phyloP scores from a whole-genome alignment of 2,329 filamentous ascomycete species.

The Thermoascus crustaceus region DNA sequence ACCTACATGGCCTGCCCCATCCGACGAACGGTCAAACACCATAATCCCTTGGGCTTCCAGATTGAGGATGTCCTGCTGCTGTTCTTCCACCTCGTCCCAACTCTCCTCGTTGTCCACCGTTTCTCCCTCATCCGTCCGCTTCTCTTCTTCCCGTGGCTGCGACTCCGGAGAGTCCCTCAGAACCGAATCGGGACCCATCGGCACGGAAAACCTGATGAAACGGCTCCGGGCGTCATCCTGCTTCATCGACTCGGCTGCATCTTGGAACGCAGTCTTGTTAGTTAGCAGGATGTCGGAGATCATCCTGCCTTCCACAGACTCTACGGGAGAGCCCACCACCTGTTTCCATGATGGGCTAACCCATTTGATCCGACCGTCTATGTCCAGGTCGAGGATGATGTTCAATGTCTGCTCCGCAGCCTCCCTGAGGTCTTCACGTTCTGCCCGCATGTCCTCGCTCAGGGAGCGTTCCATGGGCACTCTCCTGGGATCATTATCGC shows the following conservation, averaged over 20 bases:
- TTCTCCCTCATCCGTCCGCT: slow-evolving; percentile 3
- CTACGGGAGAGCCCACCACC: slow-evolving; percentile 71
- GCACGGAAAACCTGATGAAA: slow-evolving; percentile 72
- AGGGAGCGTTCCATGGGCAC: slow-evolving; percentile 53
- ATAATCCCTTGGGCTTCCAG: slow-evolving; percentile 97
- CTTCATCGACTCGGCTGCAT: slow-evolving; percentile 80
- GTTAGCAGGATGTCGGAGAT: slow-evolving; percentile 76
- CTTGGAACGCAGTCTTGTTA: slow-evolving; percentile 70
- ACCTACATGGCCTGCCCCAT: slow-evolving; percentile 82
- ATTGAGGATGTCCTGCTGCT: slow-evolving; percentile 52
- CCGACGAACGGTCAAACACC: slow-evolving; percentile 84
- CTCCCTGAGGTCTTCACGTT: slow-evolving; percentile 87
- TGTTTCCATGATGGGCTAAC: slow-evolving; percentile 94
- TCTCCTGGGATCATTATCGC: slow-evolving; percentile 26
- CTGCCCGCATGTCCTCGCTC: slow-evolving; percentile 84
- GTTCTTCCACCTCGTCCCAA: slow-evolving; percentile 25
- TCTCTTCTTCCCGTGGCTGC: slow-evolving; percentile 14
- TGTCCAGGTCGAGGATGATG: slow-evolving; percentile 86
- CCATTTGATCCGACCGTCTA: slow-evolving; percentile 88
- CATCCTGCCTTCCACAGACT: slow-evolving; percentile 63
- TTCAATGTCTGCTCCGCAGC: slow-evolving; percentile 95
- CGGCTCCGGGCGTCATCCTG: slow-evolving; percentile 89
- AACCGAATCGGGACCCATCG: slow-evolving; percentile 61
- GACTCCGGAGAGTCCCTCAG: slow-evolving; percentile 42
- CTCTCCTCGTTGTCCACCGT: slow-evolving; percentile 13